Conservation (phyloP, 202 grass and related monocot genomes). For the Cymbopogon flexuosus region DNA sequence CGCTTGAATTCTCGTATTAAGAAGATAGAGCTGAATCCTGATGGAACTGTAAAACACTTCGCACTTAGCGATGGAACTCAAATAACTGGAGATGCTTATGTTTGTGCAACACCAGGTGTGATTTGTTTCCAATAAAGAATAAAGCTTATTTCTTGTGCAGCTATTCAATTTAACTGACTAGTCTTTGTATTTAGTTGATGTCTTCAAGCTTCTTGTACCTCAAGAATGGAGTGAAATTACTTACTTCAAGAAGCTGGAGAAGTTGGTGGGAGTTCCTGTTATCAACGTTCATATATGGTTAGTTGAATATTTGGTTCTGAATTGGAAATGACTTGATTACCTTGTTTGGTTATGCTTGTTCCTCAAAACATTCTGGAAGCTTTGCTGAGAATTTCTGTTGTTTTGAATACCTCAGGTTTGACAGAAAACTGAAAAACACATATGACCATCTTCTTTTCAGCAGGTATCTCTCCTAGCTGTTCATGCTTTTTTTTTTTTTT, state of each 20-base stretch:
- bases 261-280: conserved; percentile 94
- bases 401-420: conserved; percentile 73
- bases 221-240: conserved; percentile 89
- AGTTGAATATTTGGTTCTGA: conserved; percentile 32
- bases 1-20: conserved; percentile 81
- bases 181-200: conserved; percentile 72
- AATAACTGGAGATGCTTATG: conserved; percentile 89
- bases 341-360: conserved; percentile 36
- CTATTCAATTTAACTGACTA: conserved; percentile 26
- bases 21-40: conserved; percentile 78
- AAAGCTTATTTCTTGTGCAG: conserved; percentile 3
- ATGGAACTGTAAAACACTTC: conserved; percentile 87
- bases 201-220: conserved; percentile 92
- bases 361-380: conserved; percentile 11
- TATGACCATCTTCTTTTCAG: conserved; percentile 97
- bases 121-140: conserved; percentile 13
- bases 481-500: conserved; percentile 10
- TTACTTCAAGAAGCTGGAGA: conserved; percentile 92
- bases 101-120: conserved; percentile 80
- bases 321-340: conserved; percentile 15
- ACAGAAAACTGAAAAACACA: conserved; percentile 91
- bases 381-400: conserved; percentile 33
- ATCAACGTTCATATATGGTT: conserved; percentile 99
- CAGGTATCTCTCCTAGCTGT: conserved; percentile 47
- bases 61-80: conserved; percentile 61